Evolutionary conservation across 441 rosid genomes (phyloP), one percentile per base, ranked within the genome.

Genomic region (Macaranga tanarius): DNA sequence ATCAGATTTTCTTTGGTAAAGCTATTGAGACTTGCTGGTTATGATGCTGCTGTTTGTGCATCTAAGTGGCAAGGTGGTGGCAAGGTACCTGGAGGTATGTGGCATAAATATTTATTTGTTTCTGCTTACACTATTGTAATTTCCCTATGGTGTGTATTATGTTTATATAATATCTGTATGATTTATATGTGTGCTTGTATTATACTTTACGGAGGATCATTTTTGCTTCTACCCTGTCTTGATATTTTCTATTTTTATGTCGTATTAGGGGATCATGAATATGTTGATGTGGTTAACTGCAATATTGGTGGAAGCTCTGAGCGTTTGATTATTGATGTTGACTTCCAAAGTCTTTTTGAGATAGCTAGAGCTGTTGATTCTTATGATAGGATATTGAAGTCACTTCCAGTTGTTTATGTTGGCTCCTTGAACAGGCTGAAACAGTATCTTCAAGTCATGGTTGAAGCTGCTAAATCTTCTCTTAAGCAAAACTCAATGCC

Each of bases 361-460:
- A 94, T 94, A 34, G 99, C 97, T 17, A 77, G 99, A 86, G 97
- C 97, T 12, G 97, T 94, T 28, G 90, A 87, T 72, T 89, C 93
- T 2, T 94, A 92, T 51, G 86, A 89, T 63, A 84, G 83, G 74
- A 87, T 94, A 76, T 79, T 92, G 83, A 86, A 86, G 75, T 84
- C 82, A 2, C 92, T 94, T 66, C 99, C 97, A 0, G 92, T 87
- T 65, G 86, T 94, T 48, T 94, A 87, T 67, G 90, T 90, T 16
- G 99, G 99, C 20, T 84, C 94, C 0, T 25, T 84, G 62, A 70
- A 85, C 42, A 83, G 87, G 83, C 79, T 94, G 77, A 84, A 85
- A 75, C 92, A 87, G 71, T 88, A 81, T 67, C 99, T 94, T 54
- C 91, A 87, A 69, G 91, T 86, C 19, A 94, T 94, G 99, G 97